A percentile compares a stretch with the other conserved stretches of the same genome.
These are phyloP conservation scores for Wickerhamiella domercqiae DNA, from an alignment of 805 yeast genomes.

Conservation along the genomic window DNA sequence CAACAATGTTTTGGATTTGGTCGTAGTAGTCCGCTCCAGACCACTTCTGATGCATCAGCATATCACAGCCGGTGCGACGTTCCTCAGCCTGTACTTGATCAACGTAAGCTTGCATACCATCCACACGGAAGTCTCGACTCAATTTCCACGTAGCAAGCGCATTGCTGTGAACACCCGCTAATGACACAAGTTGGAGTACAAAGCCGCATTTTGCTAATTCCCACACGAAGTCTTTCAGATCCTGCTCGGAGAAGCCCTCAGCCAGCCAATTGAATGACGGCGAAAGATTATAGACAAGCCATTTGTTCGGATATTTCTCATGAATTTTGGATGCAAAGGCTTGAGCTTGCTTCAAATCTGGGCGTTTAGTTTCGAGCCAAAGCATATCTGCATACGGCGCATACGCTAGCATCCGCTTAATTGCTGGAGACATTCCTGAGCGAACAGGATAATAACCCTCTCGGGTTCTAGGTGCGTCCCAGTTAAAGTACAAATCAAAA, in stretches of 20 bases:
- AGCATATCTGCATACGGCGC: slow-evolving; percentile 46
- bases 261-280: slow-evolving; percentile 49
- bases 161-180: slow-evolving; percentile 43
- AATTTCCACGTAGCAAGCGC: slow-evolving; percentile 39
- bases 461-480: slow-evolving; percentile 45
- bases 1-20: slow-evolving; percentile 28
- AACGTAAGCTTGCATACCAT: slow-evolving; percentile 49
- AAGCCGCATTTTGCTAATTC: slow-evolving; percentile 43
- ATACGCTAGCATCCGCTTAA: slow-evolving; percentile 37
- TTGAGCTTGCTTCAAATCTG: slow-evolving; percentile 37
- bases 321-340: slow-evolving; percentile 34
- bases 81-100: slow-evolving; percentile 36
- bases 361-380: slow-evolving; percentile 50
- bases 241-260: slow-evolving; percentile 36
- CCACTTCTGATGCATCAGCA: slow-evolving; percentile 48
- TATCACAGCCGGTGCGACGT: slow-evolving; percentile 32
- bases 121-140: slow-evolving; percentile 31
- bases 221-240: slow-evolving; percentile 34
- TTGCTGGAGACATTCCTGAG: slow-evolving; percentile 38
- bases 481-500: slow-evolving; percentile 31
- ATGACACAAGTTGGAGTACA: slow-evolving; percentile 42
- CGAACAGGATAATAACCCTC: slow-evolving; percentile 41
- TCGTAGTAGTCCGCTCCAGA: slow-evolving; percentile 45
- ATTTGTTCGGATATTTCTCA: slow-evolving; percentile 33
- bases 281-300: slow-evolving; percentile 44